Evolutionary conservation across 2,329 filamentous ascomycete species (phyloP).

Genomic region (Esteya vermicola): DNA sequence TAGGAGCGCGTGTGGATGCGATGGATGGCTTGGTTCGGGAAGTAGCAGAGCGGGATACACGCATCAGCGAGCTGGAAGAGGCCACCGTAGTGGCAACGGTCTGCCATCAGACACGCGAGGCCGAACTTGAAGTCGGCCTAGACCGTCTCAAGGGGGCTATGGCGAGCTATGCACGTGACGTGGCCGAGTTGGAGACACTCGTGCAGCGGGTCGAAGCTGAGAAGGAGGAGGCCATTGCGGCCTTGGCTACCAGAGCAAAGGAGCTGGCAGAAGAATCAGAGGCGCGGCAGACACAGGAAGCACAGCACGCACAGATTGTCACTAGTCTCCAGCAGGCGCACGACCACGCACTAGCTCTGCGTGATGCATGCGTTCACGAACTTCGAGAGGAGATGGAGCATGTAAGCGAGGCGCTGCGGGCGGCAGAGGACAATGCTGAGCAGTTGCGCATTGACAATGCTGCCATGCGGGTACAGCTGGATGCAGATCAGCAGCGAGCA

Average conservation of each 20-base stretch:
- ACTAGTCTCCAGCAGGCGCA: not conserved
- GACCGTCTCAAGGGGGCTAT: conserved; percentile 36
- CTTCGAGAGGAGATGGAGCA: conserved; percentile 33
- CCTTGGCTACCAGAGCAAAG: not conserved
- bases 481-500: conserved; percentile 24
- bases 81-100: conserved; percentile 15
- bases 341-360: conserved; percentile 31
- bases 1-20: conserved; percentile 34
- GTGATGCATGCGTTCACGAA: conserved; percentile 35
- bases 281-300: not conserved
- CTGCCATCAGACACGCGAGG: conserved; percentile 15
- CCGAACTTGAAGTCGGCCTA: conserved; percentile 34
- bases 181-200: conserved; percentile 36
- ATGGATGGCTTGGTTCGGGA: conserved; percentile 33
- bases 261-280: not conserved
- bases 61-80: conserved; percentile 25
- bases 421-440: conserved; percentile 31
- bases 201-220: conserved; percentile 30
- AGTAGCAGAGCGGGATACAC: conserved; percentile 13
- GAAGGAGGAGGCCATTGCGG: conserved; percentile 9
- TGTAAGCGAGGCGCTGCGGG: conserved; percentile 28
- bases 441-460: conserved; percentile 31
- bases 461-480: conserved; percentile 20
- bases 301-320: conserved; percentile 4
- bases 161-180: conserved; percentile 37